Base-by-base conservation (phyloP, 441 rosid species). In the Croton setiger region DNA sequence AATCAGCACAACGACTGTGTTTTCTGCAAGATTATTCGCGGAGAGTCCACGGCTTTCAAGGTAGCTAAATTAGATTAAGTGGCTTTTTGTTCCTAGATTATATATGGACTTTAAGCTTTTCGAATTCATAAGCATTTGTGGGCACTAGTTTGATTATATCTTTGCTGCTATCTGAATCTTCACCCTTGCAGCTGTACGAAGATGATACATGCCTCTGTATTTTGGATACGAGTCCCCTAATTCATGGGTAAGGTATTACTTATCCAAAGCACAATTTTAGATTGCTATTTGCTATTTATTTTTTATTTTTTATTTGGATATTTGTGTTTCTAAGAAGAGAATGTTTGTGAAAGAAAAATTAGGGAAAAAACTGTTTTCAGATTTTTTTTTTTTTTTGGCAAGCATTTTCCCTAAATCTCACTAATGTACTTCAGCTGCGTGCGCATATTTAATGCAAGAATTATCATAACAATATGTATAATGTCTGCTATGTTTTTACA, bases 151-250 rank as follows among this genome's bases (percentile, higher is more conserved):
- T 27, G 31, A 27, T 27, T 14, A 45, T 60, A 54, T 4, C 62
- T 43, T 41, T 67, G 57, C 31, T 64, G 49, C 56, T 17, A 11
- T 1, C 31, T 65, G 36, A 56, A 10, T 47, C 12, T 27, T 27
- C 31, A 27, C 31, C 31, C 31, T 71, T 66, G 69, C 88, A 92
- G 98, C 81, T 92, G 43, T 92, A 87, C 53, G 98, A 92, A 80
- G 98, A 92, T 79, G 93, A 92, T 57, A 73, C 63, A 80, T 92
- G 96, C 72, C 69, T 92, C 33, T 92, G 96, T 75, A 86, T 92
- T 73, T 75, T 92, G 87, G 98, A 92, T 80, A 77, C 83, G 0
- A 84, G 72, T 68, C 98, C 98, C 35, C 74, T 92, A 71, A 79
- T 80, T 76, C 81, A 58, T 79, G 98, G 96, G 98, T 92, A 87